Evolutionary conservation across 2,329 filamentous ascomycete genomes (phyloP).

Genomic region (Cryphonectria naterciae): DNA sequence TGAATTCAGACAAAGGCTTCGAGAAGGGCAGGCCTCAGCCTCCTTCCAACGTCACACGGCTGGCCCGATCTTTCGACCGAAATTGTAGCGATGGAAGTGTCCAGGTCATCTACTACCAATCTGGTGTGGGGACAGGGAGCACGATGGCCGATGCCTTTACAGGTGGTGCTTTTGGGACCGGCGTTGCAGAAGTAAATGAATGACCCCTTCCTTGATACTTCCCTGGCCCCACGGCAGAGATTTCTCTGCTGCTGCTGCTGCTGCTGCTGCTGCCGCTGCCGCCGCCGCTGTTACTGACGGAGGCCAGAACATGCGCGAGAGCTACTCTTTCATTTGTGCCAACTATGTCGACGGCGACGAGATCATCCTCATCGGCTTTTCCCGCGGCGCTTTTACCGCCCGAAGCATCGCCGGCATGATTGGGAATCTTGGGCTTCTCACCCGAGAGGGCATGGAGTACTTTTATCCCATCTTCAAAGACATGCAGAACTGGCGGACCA

Average conservation of each 20-base stretch:
- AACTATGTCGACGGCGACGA: constrained; percentile 64
- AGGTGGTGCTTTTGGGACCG: constrained; percentile 59
- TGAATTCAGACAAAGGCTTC: constrained; percentile 55
- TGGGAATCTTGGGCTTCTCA: constrained; percentile 54
- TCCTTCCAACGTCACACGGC: constrained; percentile 64
- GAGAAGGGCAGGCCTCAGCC: constrained; percentile 52
- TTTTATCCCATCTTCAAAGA: constrained; percentile 62
- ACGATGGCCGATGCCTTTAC: constrained; percentile 53
- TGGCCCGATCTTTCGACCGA: constrained; percentile 60
- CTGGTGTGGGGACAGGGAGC: constrained; percentile 61
- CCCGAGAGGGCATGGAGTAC: constrained; percentile 55
- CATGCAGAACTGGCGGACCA: constrained; percentile 57
- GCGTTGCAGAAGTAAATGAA: constrained; percentile 53
- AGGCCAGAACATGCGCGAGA: constrained; percentile 59
- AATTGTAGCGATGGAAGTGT: constrained; percentile 54
- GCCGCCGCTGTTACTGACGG: constrained; percentile 3
- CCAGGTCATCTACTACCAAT: constrained; percentile 65
- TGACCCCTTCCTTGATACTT: not conserved
- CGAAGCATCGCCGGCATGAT: constrained; percentile 61
- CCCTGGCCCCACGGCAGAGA: too few relatives aligned
- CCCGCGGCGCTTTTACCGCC: constrained; percentile 61
- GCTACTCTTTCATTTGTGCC: constrained; percentile 64
- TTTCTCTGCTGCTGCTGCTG: too few relatives aligned
- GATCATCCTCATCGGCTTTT: constrained; percentile 61
- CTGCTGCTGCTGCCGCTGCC: too few relatives aligned